Evolutionary conservation across 1,284 basidiomycete genomes (phyloP).

Genomic region (Ceratorhiza oryzae-sativae): DNA sequence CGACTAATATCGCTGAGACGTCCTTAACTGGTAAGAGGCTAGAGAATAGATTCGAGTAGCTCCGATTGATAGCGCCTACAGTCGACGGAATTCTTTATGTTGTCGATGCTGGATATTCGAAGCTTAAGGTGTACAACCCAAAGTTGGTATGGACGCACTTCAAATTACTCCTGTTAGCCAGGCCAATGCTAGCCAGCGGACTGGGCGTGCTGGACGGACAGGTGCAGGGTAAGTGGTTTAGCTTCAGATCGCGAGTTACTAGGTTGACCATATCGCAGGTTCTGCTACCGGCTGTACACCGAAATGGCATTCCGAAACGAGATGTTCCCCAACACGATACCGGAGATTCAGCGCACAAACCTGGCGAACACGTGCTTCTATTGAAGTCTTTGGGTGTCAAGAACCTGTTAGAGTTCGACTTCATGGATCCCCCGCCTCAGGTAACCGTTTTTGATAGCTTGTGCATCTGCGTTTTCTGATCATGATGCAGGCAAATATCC

Average conservation of each 20-base stretch:
- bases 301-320: slow-evolving; percentile 97
- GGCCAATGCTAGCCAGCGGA: slow-evolving; percentile 95
- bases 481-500: slow-evolving; percentile 76
- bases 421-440: slow-evolving; percentile 92
- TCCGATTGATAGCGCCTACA: slow-evolving; percentile 49
- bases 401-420: slow-evolving; percentile 97
- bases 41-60: not conserved
- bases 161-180: slow-evolving; percentile 99
- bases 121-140: slow-evolving; percentile 98
- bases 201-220: slow-evolving; percentile 95
- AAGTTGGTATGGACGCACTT: slow-evolving; percentile 98
- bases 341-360: slow-evolving; percentile 98
- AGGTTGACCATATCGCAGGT: slow-evolving; percentile 57
- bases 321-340: slow-evolving; percentile 95
- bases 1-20: slow-evolving; percentile 99
- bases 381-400: slow-evolving; percentile 95
- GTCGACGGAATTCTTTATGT: slow-evolving; percentile 99
- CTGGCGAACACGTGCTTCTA: slow-evolving; percentile 95
- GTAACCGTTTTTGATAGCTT: slow-evolving; percentile 44
- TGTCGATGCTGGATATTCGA: slow-evolving; percentile 95
- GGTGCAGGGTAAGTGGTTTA: slow-evolving; percentile 77
- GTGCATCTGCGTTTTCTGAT: slow-evolving; percentile 22
- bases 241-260: not conserved
- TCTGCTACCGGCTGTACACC: slow-evolving; percentile 96
- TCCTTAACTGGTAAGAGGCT: slow-evolving; percentile 79